Conservation (phyloP, 768 basidiomycete genomes). For the Trametes villosa region DNA sequence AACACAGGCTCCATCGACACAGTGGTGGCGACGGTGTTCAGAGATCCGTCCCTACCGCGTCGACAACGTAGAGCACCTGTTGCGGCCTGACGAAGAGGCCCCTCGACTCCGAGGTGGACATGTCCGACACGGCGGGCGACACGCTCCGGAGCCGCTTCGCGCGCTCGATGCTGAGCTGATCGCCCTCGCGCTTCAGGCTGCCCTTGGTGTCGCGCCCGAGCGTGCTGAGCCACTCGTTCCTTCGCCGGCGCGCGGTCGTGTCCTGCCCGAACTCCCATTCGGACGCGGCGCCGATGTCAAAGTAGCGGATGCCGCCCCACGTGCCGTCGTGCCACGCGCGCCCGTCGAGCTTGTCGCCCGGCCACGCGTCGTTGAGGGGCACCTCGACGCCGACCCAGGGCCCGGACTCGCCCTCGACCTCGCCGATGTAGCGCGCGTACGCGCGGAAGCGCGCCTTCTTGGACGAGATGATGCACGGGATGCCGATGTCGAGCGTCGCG, state of each 20-base stretch:
- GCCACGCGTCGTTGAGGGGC: conserved; percentile 64
- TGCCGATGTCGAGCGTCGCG: conserved; percentile 81
- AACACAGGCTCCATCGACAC: too few relatives aligned
- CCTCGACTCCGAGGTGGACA: conserved; percentile 63
- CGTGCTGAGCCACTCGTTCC: conserved; percentile 36
- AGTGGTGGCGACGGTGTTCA: conserved; percentile 30
- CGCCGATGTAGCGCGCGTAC: conserved; percentile 86
- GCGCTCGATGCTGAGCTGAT: conserved; percentile 50
- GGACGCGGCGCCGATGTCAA: conserved; percentile 68
- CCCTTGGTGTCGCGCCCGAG: conserved; percentile 40
- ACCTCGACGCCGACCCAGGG: conserved; percentile 94
- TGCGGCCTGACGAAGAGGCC: conserved; percentile 86
- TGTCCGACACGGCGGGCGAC: conserved; percentile 65
- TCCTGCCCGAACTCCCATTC: conserved; percentile 68
- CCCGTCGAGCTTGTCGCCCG: conserved; percentile 55
- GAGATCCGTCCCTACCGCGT: conserved; percentile 72
- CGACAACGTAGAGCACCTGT: conserved; percentile 86
- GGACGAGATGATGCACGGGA: conserved; percentile 87
- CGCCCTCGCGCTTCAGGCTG: conserved; percentile 60
- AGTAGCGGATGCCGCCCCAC: conserved; percentile 82
- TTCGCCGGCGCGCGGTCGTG: conserved; percentile 49
- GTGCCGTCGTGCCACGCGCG: conserved; percentile 87
- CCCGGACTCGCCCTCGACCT: conserved; percentile 78
- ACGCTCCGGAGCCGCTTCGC: conserved; percentile 67
- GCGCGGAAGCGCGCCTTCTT: conserved; percentile 86